phyloP scores from a whole-genome alignment of 768 basidiomycete species.

The Suillus lakei region DNA sequence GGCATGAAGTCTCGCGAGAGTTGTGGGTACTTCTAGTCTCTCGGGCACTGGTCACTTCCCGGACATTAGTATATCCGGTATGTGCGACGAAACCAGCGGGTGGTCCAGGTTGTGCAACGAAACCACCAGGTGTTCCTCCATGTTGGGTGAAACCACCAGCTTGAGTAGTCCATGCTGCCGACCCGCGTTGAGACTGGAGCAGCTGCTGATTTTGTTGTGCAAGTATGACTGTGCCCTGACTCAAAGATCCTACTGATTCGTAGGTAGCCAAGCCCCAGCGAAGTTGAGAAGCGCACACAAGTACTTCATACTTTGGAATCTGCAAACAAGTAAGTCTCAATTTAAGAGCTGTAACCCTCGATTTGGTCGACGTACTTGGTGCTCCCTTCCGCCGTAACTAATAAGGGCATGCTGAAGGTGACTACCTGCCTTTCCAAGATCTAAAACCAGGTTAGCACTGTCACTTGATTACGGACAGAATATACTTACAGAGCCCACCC shows the following conservation, averaged over 20 bases:
- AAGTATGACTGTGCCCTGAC: constrained; percentile 36
- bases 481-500: constrained; percentile 33
- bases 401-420: constrained; percentile 8
- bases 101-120: neutral
- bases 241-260: constrained; percentile 15
- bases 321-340: neutral
- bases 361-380: constrained; percentile 3
- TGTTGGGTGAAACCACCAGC: constrained; percentile 24
- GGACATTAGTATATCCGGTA: neutral
- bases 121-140: neutral
- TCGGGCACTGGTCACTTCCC: neutral
- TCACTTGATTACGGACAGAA: neutral
- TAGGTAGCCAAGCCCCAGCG: constrained; percentile 8
- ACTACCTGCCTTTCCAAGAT: constrained; percentile 2
- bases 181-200: constrained; percentile 10
- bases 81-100: neutral
- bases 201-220: constrained; percentile 18
- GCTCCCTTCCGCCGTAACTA: constrained; percentile 5
- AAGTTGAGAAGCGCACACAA: constrained; percentile 8
- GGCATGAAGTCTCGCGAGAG: neutral
- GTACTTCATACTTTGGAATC: constrained; percentile 7
- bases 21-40: neutral
- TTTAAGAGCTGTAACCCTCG: neutral
- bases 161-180: constrained; percentile 8
- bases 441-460: neutral